phyloP scores from a whole-genome alignment of 1,284 basidiomycete genomes.

The Rhodotorula glutinis region DNA sequence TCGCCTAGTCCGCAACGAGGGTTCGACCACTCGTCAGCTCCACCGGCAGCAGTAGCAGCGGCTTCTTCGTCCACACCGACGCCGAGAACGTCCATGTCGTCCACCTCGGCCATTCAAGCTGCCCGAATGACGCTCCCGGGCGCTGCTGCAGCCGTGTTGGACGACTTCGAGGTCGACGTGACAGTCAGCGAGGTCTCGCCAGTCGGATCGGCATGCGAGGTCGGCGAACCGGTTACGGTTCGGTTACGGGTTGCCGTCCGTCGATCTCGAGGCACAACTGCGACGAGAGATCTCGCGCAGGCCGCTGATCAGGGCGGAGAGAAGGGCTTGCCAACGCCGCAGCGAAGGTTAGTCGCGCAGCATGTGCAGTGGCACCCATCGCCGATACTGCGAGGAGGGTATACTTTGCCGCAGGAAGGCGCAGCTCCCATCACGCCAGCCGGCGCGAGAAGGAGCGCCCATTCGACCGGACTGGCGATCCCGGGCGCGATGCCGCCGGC shows the following conservation, averaged over 20 bases:
- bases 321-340: too few relatives aligned
- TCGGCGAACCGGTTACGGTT: constrained; percentile 6
- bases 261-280: too few relatives aligned
- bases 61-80: too few relatives aligned
- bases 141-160: background rate
- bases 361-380: constrained; percentile 11
- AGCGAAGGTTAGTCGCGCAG: background rate
- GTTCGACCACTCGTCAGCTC: too few relatives aligned
- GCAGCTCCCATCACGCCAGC: background rate
- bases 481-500: constrained; percentile 1
- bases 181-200: constrained; percentile 4
- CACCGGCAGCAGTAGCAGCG: too few relatives aligned
- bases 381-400: background rate
- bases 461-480: background rate
- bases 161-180: constrained; percentile 14
- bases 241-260: background rate
- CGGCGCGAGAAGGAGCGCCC: background rate
- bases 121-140: too few relatives aligned
- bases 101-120: too few relatives aligned
- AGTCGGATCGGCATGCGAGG: background rate
- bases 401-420: background rate
- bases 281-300: too few relatives aligned
- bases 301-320: too few relatives aligned
- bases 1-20: too few relatives aligned
- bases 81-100: too few relatives aligned